Evolutionary conservation across 257 asterid genomes (phyloP), one percentile per base, ranked within the genome.

Genomic region (Nyctanthes arbortristis): DNA sequence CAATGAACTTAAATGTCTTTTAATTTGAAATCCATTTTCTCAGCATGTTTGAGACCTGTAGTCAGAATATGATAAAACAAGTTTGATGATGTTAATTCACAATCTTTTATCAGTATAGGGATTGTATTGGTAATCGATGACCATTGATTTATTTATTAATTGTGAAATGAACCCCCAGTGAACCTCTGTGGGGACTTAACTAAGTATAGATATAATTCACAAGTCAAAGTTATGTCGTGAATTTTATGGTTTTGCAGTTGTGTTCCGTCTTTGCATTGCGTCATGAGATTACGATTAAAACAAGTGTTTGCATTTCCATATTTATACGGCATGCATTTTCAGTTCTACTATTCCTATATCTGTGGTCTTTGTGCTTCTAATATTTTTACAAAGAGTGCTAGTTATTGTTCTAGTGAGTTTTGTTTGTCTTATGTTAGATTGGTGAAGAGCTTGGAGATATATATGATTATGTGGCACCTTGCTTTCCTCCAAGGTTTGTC

Each of bases 361-460:
- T n/a, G n/a, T n/a, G n/a, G n/a, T n/a, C n/a, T n/a, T n/a, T n/a
- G n/a, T n/a, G n/a, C n/a, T n/a, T n/a, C n/a, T n/a, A n/a, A n/a
- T n/a, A n/a, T n/a, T n/a, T n/a, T n/a, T 9, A 52, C 59, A 22
- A 52, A 52, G 30, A 52, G 31, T 9, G 16, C n/a, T 63, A 64
- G 33, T 43, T 73, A 54, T 55, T 49, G 61, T 40, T 56, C 31
- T 70, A 10, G 24, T 56, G 73, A 62, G 33, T 18, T 9, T 47
- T 61, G 65, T 75, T 57, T 65, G 37, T 55, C 73, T 69, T 54
- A 69, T 77, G 61, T 78, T 95, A 94, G 99, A 86, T 94, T 73
- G 96, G 95, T 33, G 97, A 94, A 85, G 99, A 94, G 84, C 97
- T 94, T 67, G 99, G 97, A 70, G 97, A 91, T 81, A 89, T 86